These are phyloP conservation scores for Stenocarpella maydis DNA, from an alignment of 2,329 filamentous ascomycete genomes.

Conservation along the genomic window DNA sequence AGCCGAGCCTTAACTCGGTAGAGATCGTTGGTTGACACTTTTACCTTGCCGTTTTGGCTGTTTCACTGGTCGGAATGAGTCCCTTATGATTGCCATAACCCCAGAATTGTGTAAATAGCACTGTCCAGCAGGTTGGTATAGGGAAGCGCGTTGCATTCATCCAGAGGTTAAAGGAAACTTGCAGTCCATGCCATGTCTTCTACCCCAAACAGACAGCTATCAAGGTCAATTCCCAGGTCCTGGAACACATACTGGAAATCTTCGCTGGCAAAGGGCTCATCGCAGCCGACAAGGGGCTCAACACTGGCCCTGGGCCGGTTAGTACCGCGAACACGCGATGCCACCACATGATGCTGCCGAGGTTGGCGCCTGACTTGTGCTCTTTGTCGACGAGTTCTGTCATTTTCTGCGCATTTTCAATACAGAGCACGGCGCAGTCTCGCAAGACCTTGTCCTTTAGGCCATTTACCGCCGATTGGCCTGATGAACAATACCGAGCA, in stretches of 20 bases:
- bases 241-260: not conserved
- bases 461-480: not conserved
- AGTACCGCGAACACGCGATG: slow-evolving; percentile 36
- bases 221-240: slow-evolving; percentile 10
- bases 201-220: not conserved
- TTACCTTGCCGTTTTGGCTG: no score
- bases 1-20: no score
- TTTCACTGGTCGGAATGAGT: no score
- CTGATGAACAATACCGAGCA: slow-evolving; percentile 19
- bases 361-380: not conserved
- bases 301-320: no score
- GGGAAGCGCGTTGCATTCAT: no score
- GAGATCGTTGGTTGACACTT: no score
- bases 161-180: no score
- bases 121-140: no score
- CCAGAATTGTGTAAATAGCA: no score
- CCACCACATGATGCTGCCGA: slow-evolving; percentile 36
- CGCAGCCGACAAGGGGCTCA: not conserved
- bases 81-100: no score
- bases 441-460: slow-evolving; percentile 26
- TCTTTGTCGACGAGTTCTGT: not conserved
- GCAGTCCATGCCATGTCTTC: slow-evolving; percentile 4
- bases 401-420: slow-evolving; percentile 13
- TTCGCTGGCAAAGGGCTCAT: not conserved
- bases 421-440: slow-evolving; percentile 27